Evolutionary conservation across 306 rosid genomes (phyloP).

Genomic region (Castanea crenata): DNA sequence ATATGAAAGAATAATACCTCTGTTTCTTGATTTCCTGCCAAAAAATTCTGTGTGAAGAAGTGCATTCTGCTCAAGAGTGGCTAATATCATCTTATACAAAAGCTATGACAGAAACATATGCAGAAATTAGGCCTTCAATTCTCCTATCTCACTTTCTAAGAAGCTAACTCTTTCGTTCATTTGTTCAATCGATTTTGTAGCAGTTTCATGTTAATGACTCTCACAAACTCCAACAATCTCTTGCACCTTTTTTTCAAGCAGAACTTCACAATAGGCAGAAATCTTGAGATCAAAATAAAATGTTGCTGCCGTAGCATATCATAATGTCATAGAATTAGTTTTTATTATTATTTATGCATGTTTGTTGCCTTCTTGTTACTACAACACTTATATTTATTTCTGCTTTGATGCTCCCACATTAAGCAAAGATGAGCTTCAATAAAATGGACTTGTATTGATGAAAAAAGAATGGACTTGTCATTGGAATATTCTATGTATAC

Average conservation of each 20-base stretch:
- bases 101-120: no score
- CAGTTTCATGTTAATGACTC: constrained; percentile 61
- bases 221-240: constrained; percentile 71
- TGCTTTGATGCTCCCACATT: no score
- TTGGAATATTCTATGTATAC: no score
- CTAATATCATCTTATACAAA: background rate
- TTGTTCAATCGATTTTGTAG: constrained; percentile 59
- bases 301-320: constrained; percentile 90
- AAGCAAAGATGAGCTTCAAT: no score
- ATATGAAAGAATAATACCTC: constrained; percentile 46
- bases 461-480: no score
- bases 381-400: no score
- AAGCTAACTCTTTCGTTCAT: constrained; percentile 44
- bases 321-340: constrained; percentile 24
- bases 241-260: constrained; percentile 74
- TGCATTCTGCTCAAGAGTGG: constrained; percentile 64
- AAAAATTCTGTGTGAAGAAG: constrained; percentile 19
- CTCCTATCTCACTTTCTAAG: constrained; percentile 75
- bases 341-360: no score
- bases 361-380: no score
- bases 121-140: constrained; percentile 33
- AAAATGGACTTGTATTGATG: no score
- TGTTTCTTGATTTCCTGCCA: background rate
- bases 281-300: constrained; percentile 88
- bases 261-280: constrained; percentile 73